Evolutionary conservation across 352 stramenopile genomes (phyloP), one percentile per base, ranked within the genome.

Genomic region (Pseudoperonospora humuli): DNA sequence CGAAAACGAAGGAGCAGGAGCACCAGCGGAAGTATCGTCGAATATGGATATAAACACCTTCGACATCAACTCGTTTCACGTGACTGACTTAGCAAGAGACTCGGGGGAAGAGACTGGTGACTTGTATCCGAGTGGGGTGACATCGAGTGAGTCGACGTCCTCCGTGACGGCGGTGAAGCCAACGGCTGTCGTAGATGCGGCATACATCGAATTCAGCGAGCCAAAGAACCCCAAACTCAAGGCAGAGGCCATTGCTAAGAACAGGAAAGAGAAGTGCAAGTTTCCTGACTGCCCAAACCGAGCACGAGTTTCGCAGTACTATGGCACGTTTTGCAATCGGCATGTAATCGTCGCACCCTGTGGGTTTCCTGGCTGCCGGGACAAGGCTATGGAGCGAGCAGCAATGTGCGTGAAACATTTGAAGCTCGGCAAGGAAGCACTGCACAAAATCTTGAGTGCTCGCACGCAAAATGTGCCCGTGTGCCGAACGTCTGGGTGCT

Each of bases 301-400:
- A 19, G 80, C 80, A 27, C 71, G 77, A 3, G 77, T 93, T 25
- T 66, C 66, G 0, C 80, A 93, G 48, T 63, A 62, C 6, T 90
- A 88, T 45, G 77, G 77, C 10, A 85, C 81, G 20, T 93, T 90
- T 45, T 93, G 80, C 64, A 93, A 93, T 42, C 75, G 80, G 4
- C 80, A 93, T 39, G 78, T 89, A 51, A 89, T 93, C 23, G 77
- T 93, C 21, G 67, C 77, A 1, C 80, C 80, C 5, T 93, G 80
- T 52, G 80, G 80, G 13, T 93, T 93, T 49, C 80, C 80, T n/a
- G 75, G 77, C 7, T 93, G 80, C 45, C 80, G 80, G 8, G 77
- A 93, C 26, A 86, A 81, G 28, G 77, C 80, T 10, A 48, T 79
- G 29, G 37, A 70, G 11, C 60, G 76, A 26, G 62, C 63, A 27